Base-by-base conservation (phyloP, 176 grass and related monocot genomes). In the Bolboschoenus planiculmis region DNA sequence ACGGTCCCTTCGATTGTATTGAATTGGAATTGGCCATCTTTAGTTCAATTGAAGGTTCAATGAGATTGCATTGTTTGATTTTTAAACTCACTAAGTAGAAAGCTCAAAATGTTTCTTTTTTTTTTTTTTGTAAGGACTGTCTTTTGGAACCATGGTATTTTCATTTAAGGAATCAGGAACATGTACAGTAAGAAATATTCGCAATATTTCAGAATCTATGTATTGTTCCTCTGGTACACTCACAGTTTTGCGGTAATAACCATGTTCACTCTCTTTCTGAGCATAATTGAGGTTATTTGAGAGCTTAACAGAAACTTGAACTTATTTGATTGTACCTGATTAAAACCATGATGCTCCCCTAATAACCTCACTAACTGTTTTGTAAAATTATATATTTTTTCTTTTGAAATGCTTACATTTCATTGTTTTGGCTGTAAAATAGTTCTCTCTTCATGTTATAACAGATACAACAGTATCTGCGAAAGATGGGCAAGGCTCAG, bases 391-490 rank as follows among this genome's bases (percentile, higher is more conserved):
- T 59, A 42, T 57, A 40, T 3, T 61, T 40, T 7, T 58, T 34
- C 29, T 5, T 79, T 80, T 40, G 53, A 16, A 50, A 48, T 50
- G 43, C 26, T 51, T 48, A 50, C 51, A 60, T 82, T 48, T 30
- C 2, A 1, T 59, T 64, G 26, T 11, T 82, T 20, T 4, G 5
- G 16, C 7, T 56, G 47, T 80, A 24, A 7, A 14, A 10, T 60
- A 24, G 29, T 58, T 80, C 5, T 10, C 77, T 60, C 13, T 74
- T 9, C 65, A 74, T 83, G 68, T 44, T 24, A 14, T 72, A 87
- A 56, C 70, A 95, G 89, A 93, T 85, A 74, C 87, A 5, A 63
- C 84, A 43, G 7, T 29, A 21, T 10, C 73, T 81, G 40, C 53
- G 51, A 81, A 88, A 86, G 85, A 87, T 83, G 68, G 21, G 14